A percentile compares a stretch with the other conserved stretches of the same genome.
Evolutionary conservation across 805 yeast genomes (phyloP).

Genomic region (Wickerhamomyces xylosicus): DNA sequence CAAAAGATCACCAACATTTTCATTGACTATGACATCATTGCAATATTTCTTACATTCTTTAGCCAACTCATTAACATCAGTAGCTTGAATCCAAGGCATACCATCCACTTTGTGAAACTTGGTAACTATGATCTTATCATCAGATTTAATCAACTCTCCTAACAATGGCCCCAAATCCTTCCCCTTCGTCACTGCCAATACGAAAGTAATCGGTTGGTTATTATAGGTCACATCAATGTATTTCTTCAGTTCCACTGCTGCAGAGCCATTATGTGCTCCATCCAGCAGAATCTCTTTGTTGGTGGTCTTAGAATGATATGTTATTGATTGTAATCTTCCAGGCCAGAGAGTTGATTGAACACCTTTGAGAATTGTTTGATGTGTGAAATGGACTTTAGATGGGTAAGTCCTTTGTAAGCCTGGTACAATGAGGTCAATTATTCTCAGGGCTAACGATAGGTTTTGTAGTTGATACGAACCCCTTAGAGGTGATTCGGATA

Average conservation of each 20-base stretch:
- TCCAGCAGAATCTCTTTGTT: constrained; percentile 43
- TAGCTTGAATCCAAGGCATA: constrained; percentile 87
- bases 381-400: constrained; percentile 20
- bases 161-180: constrained; percentile 48
- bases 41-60: constrained; percentile 19
- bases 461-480: constrained; percentile 72
- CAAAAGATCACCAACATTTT: constrained; percentile 20
- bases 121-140: constrained; percentile 54
- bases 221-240: constrained; percentile 30
- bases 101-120: constrained; percentile 63
- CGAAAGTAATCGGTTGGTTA: constrained; percentile 28
- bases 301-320: not conserved
- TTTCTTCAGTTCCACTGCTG: constrained; percentile 61
- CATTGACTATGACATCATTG: constrained; percentile 17
- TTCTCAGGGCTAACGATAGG: constrained; percentile 53
- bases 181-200: constrained; percentile 70
- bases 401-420: constrained; percentile 17
- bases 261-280: constrained; percentile 89
- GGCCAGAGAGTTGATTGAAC: constrained; percentile 63
- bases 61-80: constrained; percentile 19
- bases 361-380: constrained; percentile 36
- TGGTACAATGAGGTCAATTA: constrained; percentile 30
- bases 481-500: constrained; percentile 40
- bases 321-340: constrained; percentile 62
- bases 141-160: constrained; percentile 32